A percentile compares a stretch with the other conserved stretches of the same genome.
Conservation (phyloP, 2,329 filamentous ascomycete genomes). For the Fusarium sp. region DNA sequence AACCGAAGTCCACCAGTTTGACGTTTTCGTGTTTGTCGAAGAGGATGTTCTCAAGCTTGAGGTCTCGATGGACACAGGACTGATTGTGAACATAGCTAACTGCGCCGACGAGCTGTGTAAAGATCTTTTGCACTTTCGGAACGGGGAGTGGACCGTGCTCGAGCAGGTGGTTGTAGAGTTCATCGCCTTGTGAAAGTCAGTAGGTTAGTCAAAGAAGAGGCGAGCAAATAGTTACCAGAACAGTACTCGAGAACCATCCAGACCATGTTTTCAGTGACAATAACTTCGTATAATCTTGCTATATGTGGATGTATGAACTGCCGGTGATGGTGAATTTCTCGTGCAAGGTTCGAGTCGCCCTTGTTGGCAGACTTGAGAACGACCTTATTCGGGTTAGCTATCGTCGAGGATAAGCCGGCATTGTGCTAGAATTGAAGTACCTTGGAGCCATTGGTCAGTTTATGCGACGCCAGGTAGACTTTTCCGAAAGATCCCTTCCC, state of each 20-base stretch:
- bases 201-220: background rate
- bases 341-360: slow-evolving; percentile 92
- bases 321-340: slow-evolving; percentile 98
- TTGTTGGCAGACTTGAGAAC: slow-evolving; percentile 98
- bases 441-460: slow-evolving; percentile 98
- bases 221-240: slow-evolving; percentile 67
- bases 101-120: slow-evolving; percentile 93
- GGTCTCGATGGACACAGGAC: slow-evolving; percentile 93
- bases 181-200: slow-evolving; percentile 76
- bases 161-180: slow-evolving; percentile 95
- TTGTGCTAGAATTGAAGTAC: slow-evolving; percentile 55
- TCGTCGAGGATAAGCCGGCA: background rate
- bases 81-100: slow-evolving; percentile 95
- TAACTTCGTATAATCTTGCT: slow-evolving; percentile 94
- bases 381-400: slow-evolving; percentile 66
- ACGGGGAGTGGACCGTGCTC: slow-evolving; percentile 84
- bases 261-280: slow-evolving; percentile 93
- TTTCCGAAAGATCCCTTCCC: slow-evolving; percentile 99
- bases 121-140: slow-evolving; percentile 92
- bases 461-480: slow-evolving; percentile 95
- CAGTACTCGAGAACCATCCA: slow-evolving; percentile 99
- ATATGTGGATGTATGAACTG: slow-evolving; percentile 99
- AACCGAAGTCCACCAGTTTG: slow-evolving; percentile 97
- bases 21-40: slow-evolving; percentile 97
- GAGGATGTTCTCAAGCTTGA: slow-evolving; percentile 91